Percentiles rank a stretch among this genome's conserved stretches.
Conservation (phyloP, 495 filamentous ascomycete species). For the Sporormia fimetaria region DNA sequence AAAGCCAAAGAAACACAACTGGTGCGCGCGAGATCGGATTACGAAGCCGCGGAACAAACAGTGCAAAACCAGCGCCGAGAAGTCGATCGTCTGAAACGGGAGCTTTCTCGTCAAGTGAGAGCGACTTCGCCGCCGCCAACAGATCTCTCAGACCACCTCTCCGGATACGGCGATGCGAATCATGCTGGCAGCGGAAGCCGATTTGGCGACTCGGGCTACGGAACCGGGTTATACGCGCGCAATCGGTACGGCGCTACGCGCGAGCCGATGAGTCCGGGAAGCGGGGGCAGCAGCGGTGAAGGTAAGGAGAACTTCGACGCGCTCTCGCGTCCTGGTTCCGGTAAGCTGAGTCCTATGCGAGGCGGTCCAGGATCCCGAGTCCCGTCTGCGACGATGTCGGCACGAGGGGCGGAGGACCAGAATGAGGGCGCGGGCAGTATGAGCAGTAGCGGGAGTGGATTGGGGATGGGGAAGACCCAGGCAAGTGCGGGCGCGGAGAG, state of each 20-base stretch:
- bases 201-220: constrained; percentile 25
- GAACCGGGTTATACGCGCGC: constrained; percentile 34
- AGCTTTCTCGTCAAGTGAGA: constrained; percentile 40
- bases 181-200: constrained; percentile 1
- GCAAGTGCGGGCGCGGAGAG: constrained; percentile 59
- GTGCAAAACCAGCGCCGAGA: constrained; percentile 76
- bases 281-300: constrained; percentile 25
- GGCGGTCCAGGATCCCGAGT: constrained; percentile 27
- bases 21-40: constrained; percentile 79
- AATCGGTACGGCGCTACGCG: constrained; percentile 25
- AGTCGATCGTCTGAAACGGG: constrained; percentile 85
- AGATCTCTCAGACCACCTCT: constrained; percentile 30
- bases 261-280: constrained; percentile 15
- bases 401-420: constrained; percentile 27
- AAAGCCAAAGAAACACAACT: constrained; percentile 98
- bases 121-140: constrained; percentile 33
- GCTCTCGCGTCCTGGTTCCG: constrained; percentile 26
- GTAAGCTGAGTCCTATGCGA: constrained; percentile 43
- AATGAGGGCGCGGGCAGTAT: constrained; percentile 14
- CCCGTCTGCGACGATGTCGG: constrained; percentile 27
- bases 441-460: constrained; percentile 25
- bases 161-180: constrained; percentile 12
- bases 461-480: constrained; percentile 21
- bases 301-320: constrained; percentile 50
- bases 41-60: constrained; percentile 73